phyloP scores from a whole-genome alignment of 2,329 filamentous ascomycete species.

The Penicillium decumbens region DNA sequence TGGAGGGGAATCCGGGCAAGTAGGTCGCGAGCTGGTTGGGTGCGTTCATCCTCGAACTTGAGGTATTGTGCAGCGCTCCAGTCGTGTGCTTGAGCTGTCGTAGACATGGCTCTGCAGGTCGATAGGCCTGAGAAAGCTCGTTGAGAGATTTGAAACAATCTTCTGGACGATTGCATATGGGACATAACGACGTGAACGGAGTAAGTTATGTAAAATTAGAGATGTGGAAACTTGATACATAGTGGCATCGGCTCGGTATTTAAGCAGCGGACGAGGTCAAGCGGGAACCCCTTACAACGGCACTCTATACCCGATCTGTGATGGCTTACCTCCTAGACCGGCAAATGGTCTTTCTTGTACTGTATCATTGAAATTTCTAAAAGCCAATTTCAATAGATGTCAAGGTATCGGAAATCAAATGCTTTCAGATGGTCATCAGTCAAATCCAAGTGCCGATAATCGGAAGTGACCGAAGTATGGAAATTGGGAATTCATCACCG shows the following conservation, averaged over 20 bases:
- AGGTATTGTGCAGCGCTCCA: constrained; percentile 58
- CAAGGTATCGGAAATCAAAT: not conserved
- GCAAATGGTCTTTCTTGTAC: not conserved
- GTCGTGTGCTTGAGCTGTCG: constrained; percentile 26
- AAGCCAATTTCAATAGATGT: not conserved
- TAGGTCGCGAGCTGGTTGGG: constrained; percentile 52
- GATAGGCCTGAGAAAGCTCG: constrained; percentile 3
- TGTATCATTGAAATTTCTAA: not conserved
- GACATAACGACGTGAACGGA: constrained; percentile 3
- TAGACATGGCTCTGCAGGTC: constrained; percentile 7
- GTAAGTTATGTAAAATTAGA: not conserved
- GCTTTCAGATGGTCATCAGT: not conserved
- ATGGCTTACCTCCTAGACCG: not conserved
- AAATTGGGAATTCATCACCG: not conserved
- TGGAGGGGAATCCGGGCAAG: constrained; percentile 46
- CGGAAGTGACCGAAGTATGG: not conserved
- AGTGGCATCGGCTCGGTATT: not conserved
- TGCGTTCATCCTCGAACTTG: constrained; percentile 53
- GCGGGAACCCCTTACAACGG: not conserved
- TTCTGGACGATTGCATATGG: constrained; percentile 1
- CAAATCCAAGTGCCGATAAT: constrained; percentile 10
- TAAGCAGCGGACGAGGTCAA: not conserved
- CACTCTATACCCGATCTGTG: not conserved
- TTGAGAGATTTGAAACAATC: constrained; percentile 6
- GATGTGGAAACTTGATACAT: not conserved